Base-by-base conservation (phyloP, 2,329 filamentous ascomycete species). In the Neopestalotiopsis sp. region DNA sequence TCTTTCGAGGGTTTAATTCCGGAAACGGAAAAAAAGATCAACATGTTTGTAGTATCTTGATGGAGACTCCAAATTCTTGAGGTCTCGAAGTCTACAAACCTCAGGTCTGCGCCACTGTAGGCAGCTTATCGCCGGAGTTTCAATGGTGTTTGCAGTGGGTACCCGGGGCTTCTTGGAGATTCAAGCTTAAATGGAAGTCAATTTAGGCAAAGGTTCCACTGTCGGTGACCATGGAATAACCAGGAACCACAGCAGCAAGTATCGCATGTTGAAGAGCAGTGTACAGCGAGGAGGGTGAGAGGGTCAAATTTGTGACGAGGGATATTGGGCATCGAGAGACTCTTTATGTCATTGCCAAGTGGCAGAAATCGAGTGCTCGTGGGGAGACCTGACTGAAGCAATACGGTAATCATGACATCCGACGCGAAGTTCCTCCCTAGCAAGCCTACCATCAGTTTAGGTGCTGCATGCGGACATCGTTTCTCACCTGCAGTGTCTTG, bases 111-210 rank as follows among this genome's bases (percentile, higher is more conserved):
- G 45, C 45, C 45, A 20, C 45, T n/a, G 4, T 52, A n/a, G 45
- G 17, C 45, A 52, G 45, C 9, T 20, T 52, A 17, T 17, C 5
- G 14, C 9, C 45, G 17, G 45, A 52, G 17, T 17, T 17, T 17
- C 45, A n/a, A 20, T 52, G 45, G 45, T 17, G 45, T 20, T n/a
- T 52, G 17, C 20, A 17, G 45, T 20, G n/a, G 45, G n/a, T 6
- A 38, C 34, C 34, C 34, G 34, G 34, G 34, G 34, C 34, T 17
- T 52, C n/a, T 52, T 52, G 4, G 45, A 20, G 32, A 34, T n/a
- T 62, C 59, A 62, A 62, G 59, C 59, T 62, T 62, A 62, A 62
- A 62, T 62, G 13, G 20, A 42, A 40, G 28, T 34, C n/a, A 34
- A 62, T 20, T 59, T 34, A 24, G 13, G 57, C n/a, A 42, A 40